Evolutionary conservation across 1,139 yeast species (phyloP).

Genomic region (Candida gigantensis): DNA sequence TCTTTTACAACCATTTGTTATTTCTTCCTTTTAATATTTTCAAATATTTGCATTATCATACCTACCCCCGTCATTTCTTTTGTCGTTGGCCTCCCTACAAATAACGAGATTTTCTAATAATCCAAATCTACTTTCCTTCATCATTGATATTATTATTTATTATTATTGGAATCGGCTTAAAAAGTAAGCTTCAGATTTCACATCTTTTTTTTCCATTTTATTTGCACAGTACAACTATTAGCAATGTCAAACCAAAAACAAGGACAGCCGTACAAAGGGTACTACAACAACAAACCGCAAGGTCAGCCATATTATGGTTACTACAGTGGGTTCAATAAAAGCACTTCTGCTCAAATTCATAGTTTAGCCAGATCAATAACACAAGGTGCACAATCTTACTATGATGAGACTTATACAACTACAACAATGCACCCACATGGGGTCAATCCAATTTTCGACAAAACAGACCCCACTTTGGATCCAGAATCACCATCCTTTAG

Average conservation of each 20-base stretch:
- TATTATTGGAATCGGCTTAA: too few species aligned
- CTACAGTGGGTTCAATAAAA: constrained; percentile 13
- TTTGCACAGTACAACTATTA: too few species aligned
- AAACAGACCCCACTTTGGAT: constrained; percentile 14
- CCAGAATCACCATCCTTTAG: constrained; percentile 10
- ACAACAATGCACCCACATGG: constrained; percentile 9
- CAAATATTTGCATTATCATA: too few species aligned
- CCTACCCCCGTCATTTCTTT: too few species aligned
- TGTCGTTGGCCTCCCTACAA: too few species aligned
- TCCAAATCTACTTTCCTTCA: too few species aligned
- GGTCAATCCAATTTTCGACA: constrained; percentile 15
- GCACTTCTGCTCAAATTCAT: constrained; percentile 15
- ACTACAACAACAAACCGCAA: constrained; percentile 11
- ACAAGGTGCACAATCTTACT: constrained; percentile 6
- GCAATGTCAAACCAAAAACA: not conserved
- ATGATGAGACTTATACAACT: constrained; percentile 10
- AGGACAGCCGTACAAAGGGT: constrained; percentile 12
- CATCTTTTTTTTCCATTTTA: too few species aligned
- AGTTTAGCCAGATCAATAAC: constrained; percentile 14
- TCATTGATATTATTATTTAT: too few species aligned
- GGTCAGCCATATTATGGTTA: constrained; percentile 17
- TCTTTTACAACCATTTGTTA: too few species aligned
- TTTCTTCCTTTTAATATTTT: too few species aligned
- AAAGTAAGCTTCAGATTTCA: too few species aligned
- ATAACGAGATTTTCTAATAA: too few species aligned